Evolutionary conservation across 495 filamentous ascomycete genomes (phyloP).

Genomic region (Neohortaea acidophila): DNA sequence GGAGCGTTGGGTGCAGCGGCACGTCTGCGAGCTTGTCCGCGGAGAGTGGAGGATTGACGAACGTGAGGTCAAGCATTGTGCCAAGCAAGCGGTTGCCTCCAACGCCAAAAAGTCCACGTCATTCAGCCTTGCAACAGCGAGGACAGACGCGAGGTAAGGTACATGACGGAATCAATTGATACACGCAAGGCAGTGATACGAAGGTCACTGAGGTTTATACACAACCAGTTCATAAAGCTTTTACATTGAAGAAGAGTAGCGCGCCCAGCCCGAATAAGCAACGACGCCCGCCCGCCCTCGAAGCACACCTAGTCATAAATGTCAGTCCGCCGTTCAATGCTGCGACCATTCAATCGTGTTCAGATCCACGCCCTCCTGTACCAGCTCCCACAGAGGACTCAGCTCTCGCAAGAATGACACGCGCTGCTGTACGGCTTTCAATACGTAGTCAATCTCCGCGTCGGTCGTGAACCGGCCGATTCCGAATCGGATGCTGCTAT

Average conservation of each 20-base stretch:
- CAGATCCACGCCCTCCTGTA: constrained; percentile 90
- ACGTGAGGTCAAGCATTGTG: background rate
- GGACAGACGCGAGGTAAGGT: no score
- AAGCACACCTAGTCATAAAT: no score
- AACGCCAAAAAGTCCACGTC: no score
- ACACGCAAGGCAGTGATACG: no score
- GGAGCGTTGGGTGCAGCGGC: background rate
- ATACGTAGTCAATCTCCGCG: constrained; percentile 87
- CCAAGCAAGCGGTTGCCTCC: background rate
- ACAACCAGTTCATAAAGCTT: no score
- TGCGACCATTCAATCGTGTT: constrained; percentile 97
- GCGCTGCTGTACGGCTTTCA: constrained; percentile 81
- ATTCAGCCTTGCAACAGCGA: no score
- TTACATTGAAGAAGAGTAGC: no score
- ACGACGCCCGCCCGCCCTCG: no score
- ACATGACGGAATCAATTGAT: no score
- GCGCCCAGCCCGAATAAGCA: no score
- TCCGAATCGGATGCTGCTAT: constrained; percentile 93
- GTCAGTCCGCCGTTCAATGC: constrained; percentile 41
- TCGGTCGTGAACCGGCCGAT: constrained; percentile 96
- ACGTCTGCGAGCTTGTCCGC: background rate
- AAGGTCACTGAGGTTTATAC: no score
- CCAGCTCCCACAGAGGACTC: constrained; percentile 93
- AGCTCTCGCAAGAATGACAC: constrained; percentile 88
- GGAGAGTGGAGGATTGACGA: background rate